Evolutionary conservation across 2,329 filamentous ascomycete species (phyloP), one percentile per base, ranked within the genome.

Genomic region (Huntiella bhutanensis): DNA sequence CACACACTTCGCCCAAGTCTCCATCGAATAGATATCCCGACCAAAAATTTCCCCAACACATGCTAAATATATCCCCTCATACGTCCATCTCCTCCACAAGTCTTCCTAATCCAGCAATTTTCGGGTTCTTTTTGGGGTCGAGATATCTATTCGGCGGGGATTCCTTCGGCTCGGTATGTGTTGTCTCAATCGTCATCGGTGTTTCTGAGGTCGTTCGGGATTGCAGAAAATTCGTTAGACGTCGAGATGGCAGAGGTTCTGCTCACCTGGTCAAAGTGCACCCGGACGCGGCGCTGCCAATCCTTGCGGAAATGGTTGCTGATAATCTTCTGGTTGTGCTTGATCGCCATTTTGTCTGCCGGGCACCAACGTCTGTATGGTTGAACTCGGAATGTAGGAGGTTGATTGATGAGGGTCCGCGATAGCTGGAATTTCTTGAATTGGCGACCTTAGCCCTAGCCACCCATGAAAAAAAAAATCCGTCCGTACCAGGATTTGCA

Each of bases 271-370:
- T 98, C 86, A 75, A 98, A 98, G 78, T 98, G 91, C 70, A 84
- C 83, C 72, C 86, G 84, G 65, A 98, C 91, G 73, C 87, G 84
- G 73, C 86, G 84, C 72, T 96, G 87, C 91, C 91, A 98, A 77
- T 98, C 87, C 85, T 94, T 95, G 73, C 85, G 87, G 84, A 94
- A 94, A 68, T 95, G 87, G 79, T 92, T 93, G 78, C 88, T 82
- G 67, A 82, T 81, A 69, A 95, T 81, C 75, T 88, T 82, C 76
- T 95, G 86, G 75, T 96, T 96, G 82, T 95, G 86, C 80, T 93
- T 93, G 85, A 96, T 94, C 77, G 88, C 83, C 87, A 50, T 50
- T 47, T 47, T 50, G 49, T 49, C 48, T 49, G 48, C 48, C 48
- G 34, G 48, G 42, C 48, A 44, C 43, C 46, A 47, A 49, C 28